A percentile compares a stretch with the other conserved stretches of the same genome.
Conservation (phyloP, 805 yeast species). For the Candida vaughaniae region DNA sequence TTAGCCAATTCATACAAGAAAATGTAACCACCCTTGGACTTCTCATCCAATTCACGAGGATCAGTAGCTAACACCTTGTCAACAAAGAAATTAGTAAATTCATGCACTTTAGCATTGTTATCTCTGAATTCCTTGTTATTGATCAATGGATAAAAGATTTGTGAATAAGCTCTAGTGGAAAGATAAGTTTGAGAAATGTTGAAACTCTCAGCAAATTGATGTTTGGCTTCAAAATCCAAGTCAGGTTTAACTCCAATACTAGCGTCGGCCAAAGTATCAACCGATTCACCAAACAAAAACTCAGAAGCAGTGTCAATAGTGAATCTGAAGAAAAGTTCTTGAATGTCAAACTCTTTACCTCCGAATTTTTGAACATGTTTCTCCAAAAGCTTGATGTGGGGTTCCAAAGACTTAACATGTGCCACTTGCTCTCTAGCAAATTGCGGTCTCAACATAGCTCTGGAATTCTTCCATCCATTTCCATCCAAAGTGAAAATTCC, state of each 20-base stretch:
- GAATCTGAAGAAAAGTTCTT: slow-evolving; percentile 31
- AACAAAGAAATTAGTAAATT: slow-evolving; percentile 38
- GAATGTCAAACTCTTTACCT: slow-evolving; percentile 31
- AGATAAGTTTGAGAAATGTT: slow-evolving; percentile 32
- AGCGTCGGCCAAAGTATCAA: slow-evolving; percentile 26
- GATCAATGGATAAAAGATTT: slow-evolving; percentile 25
- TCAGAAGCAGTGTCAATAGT: slow-evolving; percentile 43
- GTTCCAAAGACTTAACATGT: slow-evolving; percentile 33
- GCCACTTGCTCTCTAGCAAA: slow-evolving; percentile 38
- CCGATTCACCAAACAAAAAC: slow-evolving; percentile 41
- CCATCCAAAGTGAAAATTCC: slow-evolving; percentile 40
- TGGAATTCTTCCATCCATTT: slow-evolving; percentile 38
- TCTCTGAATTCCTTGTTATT: slow-evolving; percentile 24
- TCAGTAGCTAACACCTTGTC: slow-evolving; percentile 32
- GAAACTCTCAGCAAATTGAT: slow-evolving; percentile 34
- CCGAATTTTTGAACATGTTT: slow-evolving; percentile 21
- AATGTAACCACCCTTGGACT: slow-evolving; percentile 39
- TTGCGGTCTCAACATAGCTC: slow-evolving; percentile 39
- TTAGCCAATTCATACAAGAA: slow-evolving; percentile 49
- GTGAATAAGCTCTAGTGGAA: slow-evolving; percentile 34
- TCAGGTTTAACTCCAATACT: slow-evolving; percentile 27
- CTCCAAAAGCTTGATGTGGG: slow-evolving; percentile 26
- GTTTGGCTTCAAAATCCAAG: slow-evolving; percentile 27
- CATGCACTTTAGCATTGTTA: slow-evolving; percentile 25
- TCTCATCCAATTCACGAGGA: slow-evolving; percentile 28